Base-by-base conservation (phyloP, 2,329 filamentous ascomycete genomes). In the Neonectria coccinea region DNA sequence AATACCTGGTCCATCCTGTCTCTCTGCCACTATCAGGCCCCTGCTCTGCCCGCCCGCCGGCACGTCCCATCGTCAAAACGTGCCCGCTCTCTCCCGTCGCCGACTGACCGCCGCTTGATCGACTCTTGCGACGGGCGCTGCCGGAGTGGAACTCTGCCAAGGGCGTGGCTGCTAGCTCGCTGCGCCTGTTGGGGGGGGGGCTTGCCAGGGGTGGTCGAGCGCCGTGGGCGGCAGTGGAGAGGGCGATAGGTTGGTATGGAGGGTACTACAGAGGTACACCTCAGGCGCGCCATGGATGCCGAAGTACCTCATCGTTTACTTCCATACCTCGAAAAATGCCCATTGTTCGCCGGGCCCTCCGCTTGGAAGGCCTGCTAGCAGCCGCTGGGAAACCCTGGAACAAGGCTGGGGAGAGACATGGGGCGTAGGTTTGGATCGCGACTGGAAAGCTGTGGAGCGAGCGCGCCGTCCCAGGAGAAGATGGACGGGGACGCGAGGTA, bases 91-190 rank as follows among this genome's bases (percentile, higher is more conserved):
- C 60, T 56, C 50, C 45, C 42, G 55, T 53, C 42, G 55, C 62
- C 66, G 68, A 73, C 69, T 74, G 72, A 74, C 72, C 72, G 72
- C 72, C 72, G 72, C 66, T 74, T 74, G 70, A 69, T 63, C 59
- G 56, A 59, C 55, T 67, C 68, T 60, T 66, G 62, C 63, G 57
- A 70, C 70, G 67, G 71, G 64, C 69, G 66, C 64, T 69, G 64
- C 69, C 59, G 57, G 71, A 69, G 67, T 74, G 63, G 69, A n/a
- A 56, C 59, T 70, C 68, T 59, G 67, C 56, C 70, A 55, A 73
- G 70, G 72, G 65, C 67, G 54, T 69, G 67, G 53, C 59, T 70
- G 56, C 64, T 74, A 68, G 66, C 64, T 50, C 47, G 65, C 60
- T 68, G 71, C 68, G 66, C 45, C 66, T 70, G 65, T 60, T 58